A percentile compares a stretch with the other conserved stretches of the same genome.
These are phyloP conservation scores for Eucalyptus curtisii DNA, from an alignment of 345 rosid genomes.

Conservation along the genomic window DNA sequence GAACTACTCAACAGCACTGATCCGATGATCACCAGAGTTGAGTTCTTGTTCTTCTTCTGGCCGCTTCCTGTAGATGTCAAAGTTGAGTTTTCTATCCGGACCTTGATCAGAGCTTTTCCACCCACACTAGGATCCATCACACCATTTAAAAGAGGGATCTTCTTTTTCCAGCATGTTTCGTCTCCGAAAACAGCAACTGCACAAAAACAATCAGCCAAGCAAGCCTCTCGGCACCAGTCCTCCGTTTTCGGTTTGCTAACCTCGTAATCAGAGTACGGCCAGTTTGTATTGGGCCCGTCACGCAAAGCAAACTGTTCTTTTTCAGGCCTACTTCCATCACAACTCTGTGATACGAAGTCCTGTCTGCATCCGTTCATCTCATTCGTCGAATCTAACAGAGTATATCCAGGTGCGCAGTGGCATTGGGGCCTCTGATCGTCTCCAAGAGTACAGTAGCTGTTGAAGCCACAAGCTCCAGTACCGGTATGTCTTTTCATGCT, in stretches of 20 bases:
- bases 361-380: no score
- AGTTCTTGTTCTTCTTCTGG: not conserved
- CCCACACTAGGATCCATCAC: no score
- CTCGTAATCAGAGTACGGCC: no score
- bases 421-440: not conserved
- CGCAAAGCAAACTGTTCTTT: no score
- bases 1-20: not conserved
- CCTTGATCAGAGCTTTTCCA: not conserved
- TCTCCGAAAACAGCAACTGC: accelerated
- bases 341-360: no score
- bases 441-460: slow-evolving; percentile 27
- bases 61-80: not conserved
- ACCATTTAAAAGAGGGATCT: not conserved
- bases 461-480: slow-evolving; percentile 41
- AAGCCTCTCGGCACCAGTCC: no score
- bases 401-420: no score
- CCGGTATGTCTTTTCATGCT: not conserved
- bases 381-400: no score
- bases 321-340: no score
- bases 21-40: not conserved
- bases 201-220: no score
- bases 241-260: no score
- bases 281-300: no score
- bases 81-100: slow-evolving; percentile 1
- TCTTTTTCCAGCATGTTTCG: accelerated